These are phyloP conservation scores for Artomyces pyxidatus DNA, from an alignment of 768 basidiomycete genomes.

Conservation along the genomic window DNA sequence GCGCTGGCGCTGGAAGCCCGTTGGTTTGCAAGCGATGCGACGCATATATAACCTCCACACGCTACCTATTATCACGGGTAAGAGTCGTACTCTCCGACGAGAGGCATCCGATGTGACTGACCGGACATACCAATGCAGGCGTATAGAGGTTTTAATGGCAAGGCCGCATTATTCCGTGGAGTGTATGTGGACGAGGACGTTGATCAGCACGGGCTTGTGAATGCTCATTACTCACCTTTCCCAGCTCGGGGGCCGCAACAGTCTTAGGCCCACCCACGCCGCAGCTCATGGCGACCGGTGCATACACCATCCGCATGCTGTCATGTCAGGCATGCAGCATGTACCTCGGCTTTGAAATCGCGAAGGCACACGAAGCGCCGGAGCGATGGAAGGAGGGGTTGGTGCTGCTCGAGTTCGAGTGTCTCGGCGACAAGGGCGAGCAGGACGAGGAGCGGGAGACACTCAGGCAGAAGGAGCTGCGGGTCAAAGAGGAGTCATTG, in stretches of 20 bases:
- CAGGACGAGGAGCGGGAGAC: background rate
- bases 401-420: constrained; percentile 51
- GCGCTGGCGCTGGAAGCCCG: background rate
- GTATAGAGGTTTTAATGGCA: background rate
- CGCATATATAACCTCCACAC: background rate
- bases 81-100: background rate
- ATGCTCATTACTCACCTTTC: background rate
- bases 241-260: background rate
- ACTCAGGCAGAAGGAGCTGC: background rate
- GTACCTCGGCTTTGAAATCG: constrained; percentile 59
- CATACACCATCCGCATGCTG: constrained; percentile 53
- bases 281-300: constrained; percentile 55
- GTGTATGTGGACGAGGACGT: background rate
- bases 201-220: background rate
- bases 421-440: constrained; percentile 22
- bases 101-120: background rate
- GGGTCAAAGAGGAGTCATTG: background rate
- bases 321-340: constrained; percentile 39
- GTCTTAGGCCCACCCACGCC: constrained; percentile 34
- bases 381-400: constrained; percentile 60
- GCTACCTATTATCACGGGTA: background rate
- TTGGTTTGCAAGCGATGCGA: background rate
- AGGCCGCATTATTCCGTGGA: background rate
- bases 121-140: background rate
- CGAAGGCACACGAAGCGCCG: constrained; percentile 44